phyloP scores from a whole-genome alignment of 2,329 filamentous ascomycete genomes.

The Diaporthe sp. region DNA sequence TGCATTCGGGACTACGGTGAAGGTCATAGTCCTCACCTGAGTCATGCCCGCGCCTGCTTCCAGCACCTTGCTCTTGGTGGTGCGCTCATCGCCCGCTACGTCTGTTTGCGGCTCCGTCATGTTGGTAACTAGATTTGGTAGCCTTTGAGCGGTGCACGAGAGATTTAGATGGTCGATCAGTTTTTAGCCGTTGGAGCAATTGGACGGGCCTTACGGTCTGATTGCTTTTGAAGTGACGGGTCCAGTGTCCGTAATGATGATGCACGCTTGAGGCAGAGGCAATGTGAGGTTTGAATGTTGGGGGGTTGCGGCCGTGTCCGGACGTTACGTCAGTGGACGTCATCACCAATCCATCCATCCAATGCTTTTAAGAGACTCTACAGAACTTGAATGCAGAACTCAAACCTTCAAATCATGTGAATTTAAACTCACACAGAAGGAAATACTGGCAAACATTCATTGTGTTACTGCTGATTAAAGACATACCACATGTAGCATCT shows the following conservation, averaged over 20 bases:
- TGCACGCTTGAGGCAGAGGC: not conserved
- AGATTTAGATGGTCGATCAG: not conserved
- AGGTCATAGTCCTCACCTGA: constrained; percentile 57
- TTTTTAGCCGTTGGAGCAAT: not conserved
- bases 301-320: not conserved
- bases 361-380: not conserved
- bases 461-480: not conserved
- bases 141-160: not conserved
- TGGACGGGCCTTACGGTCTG: not conserved
- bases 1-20: not conserved
- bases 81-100: constrained; percentile 61
- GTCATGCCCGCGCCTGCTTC: constrained; percentile 72
- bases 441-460: not conserved
- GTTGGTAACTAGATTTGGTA: not conserved
- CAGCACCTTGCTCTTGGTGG: constrained; percentile 68
- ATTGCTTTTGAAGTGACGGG: not conserved
- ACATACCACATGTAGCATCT: not conserved
- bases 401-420: not conserved
- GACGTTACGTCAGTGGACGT: constrained; percentile 37
- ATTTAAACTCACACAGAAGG: not conserved
- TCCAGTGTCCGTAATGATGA: not conserved
- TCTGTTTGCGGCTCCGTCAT: constrained; percentile 19
- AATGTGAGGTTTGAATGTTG: not conserved
- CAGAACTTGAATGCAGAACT: not conserved
- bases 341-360: constrained; percentile 3